Conservation (phyloP, 2,329 filamentous ascomycete species). For the Botrytis paeoniae region DNA sequence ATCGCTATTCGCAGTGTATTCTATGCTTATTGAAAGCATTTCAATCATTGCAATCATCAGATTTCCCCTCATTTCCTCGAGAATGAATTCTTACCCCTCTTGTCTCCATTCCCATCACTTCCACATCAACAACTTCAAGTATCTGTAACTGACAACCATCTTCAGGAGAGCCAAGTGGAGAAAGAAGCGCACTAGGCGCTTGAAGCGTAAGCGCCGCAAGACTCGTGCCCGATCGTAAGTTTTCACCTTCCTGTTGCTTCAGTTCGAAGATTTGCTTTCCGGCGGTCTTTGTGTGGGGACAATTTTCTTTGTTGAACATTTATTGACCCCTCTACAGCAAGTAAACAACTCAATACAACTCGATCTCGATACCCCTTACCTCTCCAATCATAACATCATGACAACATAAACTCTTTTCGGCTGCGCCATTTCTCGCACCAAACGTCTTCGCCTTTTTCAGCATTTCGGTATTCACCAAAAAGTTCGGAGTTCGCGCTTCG, state of each 20-base stretch:
- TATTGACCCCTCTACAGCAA: slow-evolving; percentile 39
- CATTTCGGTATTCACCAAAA: slow-evolving; percentile 34
- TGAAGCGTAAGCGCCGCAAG: slow-evolving; percentile 99
- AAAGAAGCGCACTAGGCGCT: slow-evolving; percentile 99
- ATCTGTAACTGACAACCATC: background rate
- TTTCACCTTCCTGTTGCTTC: background rate
- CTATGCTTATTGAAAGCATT: background rate
- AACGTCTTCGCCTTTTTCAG: slow-evolving; percentile 38
- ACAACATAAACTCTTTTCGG: slow-evolving; percentile 37
- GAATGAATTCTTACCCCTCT: background rate
- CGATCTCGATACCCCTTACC: slow-evolving; percentile 42
- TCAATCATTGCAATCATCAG: background rate
- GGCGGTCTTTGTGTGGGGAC: slow-evolving; percentile 6
- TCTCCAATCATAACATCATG: slow-evolving; percentile 38
- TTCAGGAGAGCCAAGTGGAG: slow-evolving; percentile 94
- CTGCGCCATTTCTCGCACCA: slow-evolving; percentile 40
- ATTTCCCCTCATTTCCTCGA: background rate
- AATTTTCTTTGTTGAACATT: background rate
- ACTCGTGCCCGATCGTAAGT: slow-evolving; percentile 94
- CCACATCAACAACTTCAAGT: slow-evolving; percentile 10
- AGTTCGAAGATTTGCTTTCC: background rate
- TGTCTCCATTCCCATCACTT: background rate
- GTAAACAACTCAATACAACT: slow-evolving; percentile 44
- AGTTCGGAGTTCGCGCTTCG: slow-evolving; percentile 34
- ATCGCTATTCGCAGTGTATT: background rate